Conservation (phyloP, 768 basidiomycete genomes). For the Podaxis sp. region DNA sequence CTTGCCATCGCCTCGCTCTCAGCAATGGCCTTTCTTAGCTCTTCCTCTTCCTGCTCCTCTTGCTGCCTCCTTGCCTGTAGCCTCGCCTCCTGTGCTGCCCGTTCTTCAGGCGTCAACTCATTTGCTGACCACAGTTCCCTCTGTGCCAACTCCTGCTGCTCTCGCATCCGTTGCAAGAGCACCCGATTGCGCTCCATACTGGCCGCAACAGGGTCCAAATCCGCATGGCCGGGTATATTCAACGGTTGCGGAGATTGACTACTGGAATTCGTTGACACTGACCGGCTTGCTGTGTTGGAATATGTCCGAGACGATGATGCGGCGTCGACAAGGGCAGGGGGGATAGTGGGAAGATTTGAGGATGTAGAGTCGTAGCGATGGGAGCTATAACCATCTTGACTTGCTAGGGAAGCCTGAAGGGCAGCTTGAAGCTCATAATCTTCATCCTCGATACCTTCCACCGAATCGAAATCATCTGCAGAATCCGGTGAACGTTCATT, state of each 20-base stretch:
- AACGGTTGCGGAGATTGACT: conserved; percentile 3
- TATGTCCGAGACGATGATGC: conserved; percentile 8
- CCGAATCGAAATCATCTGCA: conserved; percentile 19
- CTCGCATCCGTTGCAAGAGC: conserved; percentile 61
- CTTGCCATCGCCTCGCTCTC: conserved; percentile 53
- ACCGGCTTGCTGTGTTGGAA: not conserved
- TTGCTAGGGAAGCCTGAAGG: conserved; percentile 71
- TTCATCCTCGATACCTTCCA: conserved; percentile 65
- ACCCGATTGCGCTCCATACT: conserved; percentile 64
- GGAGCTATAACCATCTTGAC: conserved; percentile 4
- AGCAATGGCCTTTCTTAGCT: conserved; percentile 56
- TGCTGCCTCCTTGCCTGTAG: conserved; percentile 28
- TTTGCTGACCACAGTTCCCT: conserved; percentile 51
- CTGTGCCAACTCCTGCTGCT: conserved; percentile 66
- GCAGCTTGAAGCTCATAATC: conserved; percentile 88
- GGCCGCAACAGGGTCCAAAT: conserved; percentile 58
- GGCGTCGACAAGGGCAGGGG: conserved; percentile 15
- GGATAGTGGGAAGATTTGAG: conserved; percentile 2
- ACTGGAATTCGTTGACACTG: conserved; percentile 19
- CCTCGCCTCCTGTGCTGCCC: conserved; percentile 29
- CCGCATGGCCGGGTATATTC: conserved; percentile 22
- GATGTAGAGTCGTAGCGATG: not conserved
- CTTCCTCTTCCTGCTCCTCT: conserved; percentile 56
- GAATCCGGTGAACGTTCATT: conserved; percentile 10
- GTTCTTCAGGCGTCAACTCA: conserved; percentile 29